Conservation (phyloP, 2,329 filamentous ascomycete species). For the Pestalotiopsis sp. region DNA sequence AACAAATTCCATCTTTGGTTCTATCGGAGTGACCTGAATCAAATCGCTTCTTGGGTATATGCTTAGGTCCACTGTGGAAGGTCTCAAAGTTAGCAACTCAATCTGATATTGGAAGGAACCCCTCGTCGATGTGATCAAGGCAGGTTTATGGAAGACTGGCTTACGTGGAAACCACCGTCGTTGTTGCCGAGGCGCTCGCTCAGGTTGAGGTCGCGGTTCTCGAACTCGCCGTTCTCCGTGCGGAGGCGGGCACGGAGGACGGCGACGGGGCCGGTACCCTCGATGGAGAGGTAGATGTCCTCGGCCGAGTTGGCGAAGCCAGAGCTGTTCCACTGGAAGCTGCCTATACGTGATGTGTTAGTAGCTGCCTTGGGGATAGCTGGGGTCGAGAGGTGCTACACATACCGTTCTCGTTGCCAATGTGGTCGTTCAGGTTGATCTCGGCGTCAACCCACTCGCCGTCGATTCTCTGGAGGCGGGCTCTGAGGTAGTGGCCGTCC, state of each 20-base stretch:
- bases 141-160: neutral
- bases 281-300: conserved; percentile 48
- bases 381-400: conserved; percentile 18
- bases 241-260: conserved; percentile 54
- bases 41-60: neutral
- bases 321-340: conserved; percentile 22
- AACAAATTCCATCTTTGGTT: neutral
- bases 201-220: conserved; percentile 54
- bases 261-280: conserved; percentile 52
- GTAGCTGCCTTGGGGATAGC: neutral
- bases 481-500: conserved; percentile 51
- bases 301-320: conserved; percentile 49
- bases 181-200: conserved; percentile 56
- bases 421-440: conserved; percentile 50
- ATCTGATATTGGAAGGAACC: neutral
- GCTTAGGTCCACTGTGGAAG: neutral
- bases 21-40: neutral
- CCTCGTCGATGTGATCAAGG: too few species aligned
- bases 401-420: conserved; percentile 56
- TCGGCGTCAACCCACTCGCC: conserved; percentile 46
- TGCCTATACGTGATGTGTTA: conserved; percentile 9
- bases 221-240: conserved; percentile 42
- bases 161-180: conserved; percentile 43
- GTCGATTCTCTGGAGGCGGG: conserved; percentile 39
- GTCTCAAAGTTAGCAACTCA: neutral